Base-by-base conservation (phyloP, 2,329 filamentous ascomycete species). In the Aspergillus versicolor region DNA sequence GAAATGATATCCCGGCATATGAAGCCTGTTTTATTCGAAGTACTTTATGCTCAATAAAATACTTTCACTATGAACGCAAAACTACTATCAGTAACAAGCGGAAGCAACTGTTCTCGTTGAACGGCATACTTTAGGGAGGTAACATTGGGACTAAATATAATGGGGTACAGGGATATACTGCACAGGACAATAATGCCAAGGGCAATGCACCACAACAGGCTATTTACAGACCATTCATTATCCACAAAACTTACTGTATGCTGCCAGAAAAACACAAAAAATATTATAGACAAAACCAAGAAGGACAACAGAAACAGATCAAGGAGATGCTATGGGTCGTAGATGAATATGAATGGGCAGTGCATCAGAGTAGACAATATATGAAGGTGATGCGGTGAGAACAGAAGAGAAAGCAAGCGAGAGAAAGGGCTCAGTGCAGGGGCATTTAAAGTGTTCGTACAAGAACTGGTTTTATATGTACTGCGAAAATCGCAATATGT, bases 1-100 rank as follows among this genome's bases (percentile, higher is more conserved):
- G 17, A 44, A 40, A 34, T 58, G 68, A 70, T 69, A 66, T 65
- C 67, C 68, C 67, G 59, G 65, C 65, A 67, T 30, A 42, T 41
- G 21, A 41, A 24, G 34, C 13, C 42, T 1, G 38, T 49, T 40
- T 5, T 32, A 34, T 44, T 12, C 41, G 8, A 50, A 38, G 27
- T 30, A 30, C 27, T 30, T 21, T 15, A 34, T n/a, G 15, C 30
- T 19, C n/a, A 3, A 41, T 3, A 41, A 17, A 42, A 21, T n/a
- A 19, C 17, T 42, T 17, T 13, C 1, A 17, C 9, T 17, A 37
- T n/a, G 15, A n/a, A 7, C 15, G 34, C 2, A 15, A 3, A 37
- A 37, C 1, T n/a, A 37, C 34, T 1, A 37, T n/a, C 15, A 37
- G 5, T 37, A n/a, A 37, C 27, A 30, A 9, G 27, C 27, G 27